Base-by-base conservation (phyloP, 2,329 filamentous ascomycete species). In the Epichloe festucae region DNA sequence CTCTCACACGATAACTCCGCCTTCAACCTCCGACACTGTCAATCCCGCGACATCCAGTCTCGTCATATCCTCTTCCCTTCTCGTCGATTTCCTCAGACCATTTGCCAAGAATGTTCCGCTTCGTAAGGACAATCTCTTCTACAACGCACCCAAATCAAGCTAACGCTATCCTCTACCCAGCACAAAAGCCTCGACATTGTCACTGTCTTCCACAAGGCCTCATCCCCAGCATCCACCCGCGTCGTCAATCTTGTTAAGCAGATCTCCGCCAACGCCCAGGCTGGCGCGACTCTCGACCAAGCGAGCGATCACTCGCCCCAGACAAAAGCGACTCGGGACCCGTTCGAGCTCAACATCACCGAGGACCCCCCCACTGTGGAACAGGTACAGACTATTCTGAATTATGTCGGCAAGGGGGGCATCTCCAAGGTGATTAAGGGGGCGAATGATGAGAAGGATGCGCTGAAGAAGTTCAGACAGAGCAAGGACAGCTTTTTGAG, bases 161-260 rank as follows among this genome's bases (percentile, higher is more conserved):
- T 44, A 50, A 44, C 8, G 14, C 5, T 40, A 50, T 23, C 19
- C 44, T n/a, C 15, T 19, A 34, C 40, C n/a, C 62, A 89, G 85
- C 79, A 76, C 70, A 90, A 89, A 76, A 78, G 85, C 58, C 78
- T 87, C 68, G 90, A 97, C 74, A 87, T 95, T 59, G 81, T 97
- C 66, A 97, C 91, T 55, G 84, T 98, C 74, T 98, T 97, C 77
- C 90, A 96, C 78, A 87, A 87, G 69, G 80, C 91, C 53, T 78
- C 76, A 60, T 78, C 79, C 50, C 79, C 85, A 21, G 76, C 84
- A 57, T 96, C 90, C 3, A 74, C 80, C 48, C 81, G 85, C 54
- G 85, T 85, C 35, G 79, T 84, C 55, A 84, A 79, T 42, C 72
- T 95, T 50, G 79, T 97, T 54, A 94, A 93, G 72, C 83, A 91